Conservation (phyloP, 1,139 yeast genomes). For the Yamadazyma membranifaciens region DNA sequence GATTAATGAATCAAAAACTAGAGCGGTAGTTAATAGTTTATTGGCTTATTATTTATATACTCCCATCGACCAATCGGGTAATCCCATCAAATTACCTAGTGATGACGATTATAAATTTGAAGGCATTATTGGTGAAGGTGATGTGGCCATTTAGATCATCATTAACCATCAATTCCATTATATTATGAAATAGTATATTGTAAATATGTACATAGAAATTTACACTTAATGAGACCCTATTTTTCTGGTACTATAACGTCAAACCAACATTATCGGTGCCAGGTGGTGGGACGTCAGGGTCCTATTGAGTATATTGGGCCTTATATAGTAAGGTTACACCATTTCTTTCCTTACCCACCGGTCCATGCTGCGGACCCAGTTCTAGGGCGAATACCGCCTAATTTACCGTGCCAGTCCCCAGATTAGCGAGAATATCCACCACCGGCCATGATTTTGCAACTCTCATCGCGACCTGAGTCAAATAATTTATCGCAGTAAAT, state of each 20-base stretch:
- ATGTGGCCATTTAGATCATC: conserved; percentile 42
- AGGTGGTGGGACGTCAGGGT: too few relatives aligned
- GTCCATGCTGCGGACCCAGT: too few relatives aligned
- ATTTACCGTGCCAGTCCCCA: too few relatives aligned
- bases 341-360: too few relatives aligned
- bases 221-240: too few relatives aligned
- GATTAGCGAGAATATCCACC: background rate
- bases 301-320: too few relatives aligned
- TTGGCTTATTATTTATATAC: conserved; percentile 90
- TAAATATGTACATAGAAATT: conserved; percentile 17
- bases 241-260: too few relatives aligned
- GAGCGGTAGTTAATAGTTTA: conserved; percentile 89
- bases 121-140: conserved; percentile 55
- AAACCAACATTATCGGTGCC: too few relatives aligned
- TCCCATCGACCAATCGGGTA: conserved; percentile 55
- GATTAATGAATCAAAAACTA: conserved; percentile 83
- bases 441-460: background rate
- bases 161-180: background rate
- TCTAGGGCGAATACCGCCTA: too few relatives aligned
- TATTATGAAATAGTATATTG: conserved; percentile 3
- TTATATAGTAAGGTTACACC: too few relatives aligned
- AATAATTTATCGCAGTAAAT: conserved; percentile 8
- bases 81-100: conserved; percentile 54
- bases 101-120: conserved; percentile 46
- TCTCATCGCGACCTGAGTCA: conserved; percentile 10